A percentile compares a stretch with the other conserved stretches of the same genome.
phyloP scores from a whole-genome alignment of 495 filamentous ascomycete genomes.

The Sordaria brevicollis region DNA sequence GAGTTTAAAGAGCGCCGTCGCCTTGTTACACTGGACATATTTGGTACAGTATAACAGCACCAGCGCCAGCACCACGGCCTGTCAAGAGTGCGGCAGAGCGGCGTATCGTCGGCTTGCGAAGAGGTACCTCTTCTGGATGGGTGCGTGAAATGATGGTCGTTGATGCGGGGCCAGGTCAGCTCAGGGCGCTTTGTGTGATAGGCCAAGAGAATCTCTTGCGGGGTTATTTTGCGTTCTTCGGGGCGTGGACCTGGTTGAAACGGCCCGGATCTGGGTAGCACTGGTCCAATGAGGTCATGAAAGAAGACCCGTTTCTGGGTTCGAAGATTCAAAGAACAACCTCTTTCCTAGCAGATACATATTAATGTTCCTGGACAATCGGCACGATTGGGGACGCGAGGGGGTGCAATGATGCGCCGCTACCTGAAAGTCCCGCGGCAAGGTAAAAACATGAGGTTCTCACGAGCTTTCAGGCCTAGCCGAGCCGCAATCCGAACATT shows the following conservation, averaged over 20 bases:
- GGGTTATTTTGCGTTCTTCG: constrained; percentile 8
- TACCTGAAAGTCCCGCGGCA: neutral
- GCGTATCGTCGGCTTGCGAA: constrained; percentile 18
- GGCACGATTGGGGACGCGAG: neutral
- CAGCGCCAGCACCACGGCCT: constrained; percentile 4
- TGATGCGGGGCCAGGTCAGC: constrained; percentile 2
- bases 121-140: neutral
- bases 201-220: constrained; percentile 1
- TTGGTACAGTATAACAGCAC: too few relatives aligned
- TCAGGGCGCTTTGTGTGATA: constrained; percentile 3
- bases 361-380: neutral
- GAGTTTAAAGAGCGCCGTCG: neutral
- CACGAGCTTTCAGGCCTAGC: neutral
- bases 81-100: constrained; percentile 10
- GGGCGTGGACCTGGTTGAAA: constrained; percentile 9
- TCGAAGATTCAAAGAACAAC: neutral
- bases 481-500: neutral
- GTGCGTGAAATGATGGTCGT: constrained; percentile 2
- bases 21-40: neutral
- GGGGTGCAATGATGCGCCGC: neutral
- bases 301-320: neutral
- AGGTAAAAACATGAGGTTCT: neutral
- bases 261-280: constrained; percentile 19
- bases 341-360: neutral
- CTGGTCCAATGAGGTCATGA: constrained; percentile 14